Conservation (phyloP, 805 yeast genomes). For the Kuraishia ogatae region DNA sequence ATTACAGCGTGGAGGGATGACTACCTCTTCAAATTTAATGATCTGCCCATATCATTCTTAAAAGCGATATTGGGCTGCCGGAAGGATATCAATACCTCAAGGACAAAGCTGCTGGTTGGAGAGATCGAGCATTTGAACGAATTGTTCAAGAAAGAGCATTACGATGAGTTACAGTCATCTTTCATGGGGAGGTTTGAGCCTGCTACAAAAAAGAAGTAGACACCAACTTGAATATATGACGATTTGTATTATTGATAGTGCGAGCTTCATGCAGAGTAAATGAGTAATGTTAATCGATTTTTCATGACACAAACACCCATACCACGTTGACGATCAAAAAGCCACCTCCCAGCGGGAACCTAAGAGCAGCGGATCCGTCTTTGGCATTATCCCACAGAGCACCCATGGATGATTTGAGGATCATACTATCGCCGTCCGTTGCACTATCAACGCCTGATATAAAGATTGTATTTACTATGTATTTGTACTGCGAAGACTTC, state of each 20-base stretch:
- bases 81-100: constrained; percentile 23
- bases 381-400: constrained; percentile 47
- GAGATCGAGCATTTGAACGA: constrained; percentile 13
- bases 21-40: constrained; percentile 59
- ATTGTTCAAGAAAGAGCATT: constrained; percentile 3
- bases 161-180: not conserved
- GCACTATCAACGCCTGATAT: constrained; percentile 11
- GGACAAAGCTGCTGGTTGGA: constrained; percentile 14
- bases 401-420: constrained; percentile 32
- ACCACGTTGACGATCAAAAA: constrained; percentile 20
- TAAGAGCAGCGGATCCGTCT: constrained; percentile 42
- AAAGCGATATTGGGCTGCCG: constrained; percentile 50
- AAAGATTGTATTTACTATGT: constrained; percentile 35
- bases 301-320: constrained; percentile 16
- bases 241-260: too few species aligned
- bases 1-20: constrained; percentile 47
- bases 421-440: constrained; percentile 14
- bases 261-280: too few species aligned
- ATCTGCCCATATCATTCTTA: constrained; percentile 67
- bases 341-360: constrained; percentile 14
- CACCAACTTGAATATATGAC: too few species aligned
- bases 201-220: not conserved
- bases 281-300: too few species aligned
- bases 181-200: constrained; percentile 6
- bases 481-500: constrained; percentile 49